Percentiles rank a stretch among this genome's conserved stretches.
Evolutionary conservation across 176 grass and related monocot genomes (phyloP).

Genomic region (Aegilops tauschii): DNA sequence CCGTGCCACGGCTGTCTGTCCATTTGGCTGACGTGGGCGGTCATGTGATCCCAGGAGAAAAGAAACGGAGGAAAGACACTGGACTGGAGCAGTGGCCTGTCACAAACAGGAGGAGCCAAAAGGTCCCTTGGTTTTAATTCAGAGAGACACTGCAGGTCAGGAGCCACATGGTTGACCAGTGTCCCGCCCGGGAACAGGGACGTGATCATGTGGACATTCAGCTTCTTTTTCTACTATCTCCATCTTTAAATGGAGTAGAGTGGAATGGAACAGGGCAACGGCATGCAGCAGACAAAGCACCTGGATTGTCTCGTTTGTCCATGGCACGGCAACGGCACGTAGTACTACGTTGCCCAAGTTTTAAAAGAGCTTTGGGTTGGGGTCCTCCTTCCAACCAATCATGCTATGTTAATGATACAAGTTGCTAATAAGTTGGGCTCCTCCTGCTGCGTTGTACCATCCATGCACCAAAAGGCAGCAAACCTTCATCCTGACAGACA

Average conservation of each 20-base stretch:
- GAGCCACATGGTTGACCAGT: conserved; percentile 30
- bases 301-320: background rate
- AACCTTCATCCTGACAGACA: background rate
- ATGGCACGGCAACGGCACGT: background rate
- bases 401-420: too few relatives aligned
- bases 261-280: background rate
- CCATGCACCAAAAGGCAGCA: background rate
- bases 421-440: too few relatives aligned
- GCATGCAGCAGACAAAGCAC: background rate
- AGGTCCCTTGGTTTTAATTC: background rate
- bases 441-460: too few relatives aligned
- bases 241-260: background rate
- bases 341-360: background rate
- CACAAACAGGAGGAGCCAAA: background rate
- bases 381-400: background rate
- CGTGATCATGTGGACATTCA: background rate
- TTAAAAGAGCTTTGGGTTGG: background rate
- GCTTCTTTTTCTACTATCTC: background rate
- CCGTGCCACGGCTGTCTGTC: background rate
- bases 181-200: background rate
- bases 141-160: background rate
- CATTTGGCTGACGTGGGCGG: background rate
- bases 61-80: background rate
- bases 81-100: background rate
- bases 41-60: conserved; percentile 13